phyloP scores from a whole-genome alignment of 768 basidiomycete species.

The Trametes villosa region DNA sequence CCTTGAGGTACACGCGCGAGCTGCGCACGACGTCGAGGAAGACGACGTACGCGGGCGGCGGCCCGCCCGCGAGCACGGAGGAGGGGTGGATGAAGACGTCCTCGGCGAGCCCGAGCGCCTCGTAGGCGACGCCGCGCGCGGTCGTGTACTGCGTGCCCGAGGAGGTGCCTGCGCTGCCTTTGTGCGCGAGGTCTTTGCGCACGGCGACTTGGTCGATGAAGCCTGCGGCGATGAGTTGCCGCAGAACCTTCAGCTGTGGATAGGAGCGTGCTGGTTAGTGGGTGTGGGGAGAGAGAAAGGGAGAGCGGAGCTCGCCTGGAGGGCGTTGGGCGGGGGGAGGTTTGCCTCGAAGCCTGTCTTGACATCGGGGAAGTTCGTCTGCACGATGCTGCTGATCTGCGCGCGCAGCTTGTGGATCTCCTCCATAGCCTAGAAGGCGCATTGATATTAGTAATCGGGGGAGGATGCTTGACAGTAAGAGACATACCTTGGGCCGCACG shows the following conservation, averaged over 20 bases:
- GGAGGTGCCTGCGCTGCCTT: slow-evolving; percentile 42
- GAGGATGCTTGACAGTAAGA: neutral
- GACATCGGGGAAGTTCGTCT: slow-evolving; percentile 70
- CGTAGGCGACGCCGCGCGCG: slow-evolving; percentile 81
- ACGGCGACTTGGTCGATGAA: slow-evolving; percentile 97
- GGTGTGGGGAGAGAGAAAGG: slow-evolving; percentile 9
- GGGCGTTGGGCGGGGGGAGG: slow-evolving; percentile 74
- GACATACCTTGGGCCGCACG: slow-evolving; percentile 79
- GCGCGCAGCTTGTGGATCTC: slow-evolving; percentile 95
- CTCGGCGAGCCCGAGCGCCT: slow-evolving; percentile 75
- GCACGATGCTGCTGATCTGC: slow-evolving; percentile 87
- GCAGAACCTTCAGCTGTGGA: slow-evolving; percentile 80
- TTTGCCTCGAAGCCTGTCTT: slow-evolving; percentile 65
- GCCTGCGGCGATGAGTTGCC: slow-evolving; percentile 84
- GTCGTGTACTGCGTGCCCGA: slow-evolving; percentile 73
- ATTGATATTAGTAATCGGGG: neutral
- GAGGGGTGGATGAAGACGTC: slow-evolving; percentile 94
- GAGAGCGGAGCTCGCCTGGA: slow-evolving; percentile 57
- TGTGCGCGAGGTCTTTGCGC: slow-evolving; percentile 79
- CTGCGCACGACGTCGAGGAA: slow-evolving; percentile 85
- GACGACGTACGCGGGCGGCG: slow-evolving; percentile 87
- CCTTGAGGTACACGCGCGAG: slow-evolving; percentile 77
- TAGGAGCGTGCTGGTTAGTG: neutral
- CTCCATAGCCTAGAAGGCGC: slow-evolving; percentile 81
- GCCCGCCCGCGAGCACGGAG: slow-evolving; percentile 66